Conservation (phyloP, 2,329 filamentous ascomycete genomes). For the Neopestalotiopsis sp. region DNA sequence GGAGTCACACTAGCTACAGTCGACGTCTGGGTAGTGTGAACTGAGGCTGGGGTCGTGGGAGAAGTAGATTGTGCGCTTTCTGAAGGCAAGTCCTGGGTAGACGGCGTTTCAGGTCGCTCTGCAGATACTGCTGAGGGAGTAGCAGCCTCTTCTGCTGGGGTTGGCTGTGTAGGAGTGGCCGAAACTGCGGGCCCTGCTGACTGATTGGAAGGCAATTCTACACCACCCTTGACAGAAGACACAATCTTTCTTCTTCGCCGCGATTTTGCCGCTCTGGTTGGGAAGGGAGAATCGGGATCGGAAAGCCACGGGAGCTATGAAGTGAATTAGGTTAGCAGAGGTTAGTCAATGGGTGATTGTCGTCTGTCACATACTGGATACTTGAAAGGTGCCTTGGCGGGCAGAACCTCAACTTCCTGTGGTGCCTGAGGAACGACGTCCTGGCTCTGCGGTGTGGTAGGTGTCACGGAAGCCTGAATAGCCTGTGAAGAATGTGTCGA, state of each 20-base stretch:
- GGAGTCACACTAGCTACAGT: slow-evolving; percentile 31
- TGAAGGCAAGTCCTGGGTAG: slow-evolving; percentile 37
- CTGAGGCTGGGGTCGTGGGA: slow-evolving; percentile 42
- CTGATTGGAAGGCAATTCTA: slow-evolving; percentile 50
- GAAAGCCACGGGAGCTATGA: slow-evolving; percentile 64
- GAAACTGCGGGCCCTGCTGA: slow-evolving; percentile 36
- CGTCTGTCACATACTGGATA: slow-evolving; percentile 53
- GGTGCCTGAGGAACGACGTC: slow-evolving; percentile 26
- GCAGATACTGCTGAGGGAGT: slow-evolving; percentile 16
- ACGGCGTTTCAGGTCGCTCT: slow-evolving; percentile 37
- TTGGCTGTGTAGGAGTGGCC: slow-evolving; percentile 23
- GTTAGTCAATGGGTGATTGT: slow-evolving; percentile 6
- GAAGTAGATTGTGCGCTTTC: slow-evolving; percentile 40
- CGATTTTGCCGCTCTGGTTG: slow-evolving; percentile 45
- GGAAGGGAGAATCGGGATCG: slow-evolving; percentile 56
- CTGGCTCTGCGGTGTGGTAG: slow-evolving; percentile 50
- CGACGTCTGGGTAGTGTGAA: slow-evolving; percentile 31
- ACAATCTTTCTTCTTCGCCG: slow-evolving; percentile 48
- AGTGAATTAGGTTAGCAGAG: slow-evolving; percentile 31
- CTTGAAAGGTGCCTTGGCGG: slow-evolving; percentile 43
- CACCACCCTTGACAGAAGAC: slow-evolving; percentile 40
- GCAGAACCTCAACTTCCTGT: slow-evolving; percentile 32
- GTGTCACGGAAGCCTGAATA: slow-evolving; percentile 49
- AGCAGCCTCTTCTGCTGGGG: slow-evolving; percentile 17
- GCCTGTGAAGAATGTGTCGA: slow-evolving; percentile 55